Evolutionary conservation across 768 basidiomycete genomes (phyloP).

Genomic region (Mycena venus): DNA sequence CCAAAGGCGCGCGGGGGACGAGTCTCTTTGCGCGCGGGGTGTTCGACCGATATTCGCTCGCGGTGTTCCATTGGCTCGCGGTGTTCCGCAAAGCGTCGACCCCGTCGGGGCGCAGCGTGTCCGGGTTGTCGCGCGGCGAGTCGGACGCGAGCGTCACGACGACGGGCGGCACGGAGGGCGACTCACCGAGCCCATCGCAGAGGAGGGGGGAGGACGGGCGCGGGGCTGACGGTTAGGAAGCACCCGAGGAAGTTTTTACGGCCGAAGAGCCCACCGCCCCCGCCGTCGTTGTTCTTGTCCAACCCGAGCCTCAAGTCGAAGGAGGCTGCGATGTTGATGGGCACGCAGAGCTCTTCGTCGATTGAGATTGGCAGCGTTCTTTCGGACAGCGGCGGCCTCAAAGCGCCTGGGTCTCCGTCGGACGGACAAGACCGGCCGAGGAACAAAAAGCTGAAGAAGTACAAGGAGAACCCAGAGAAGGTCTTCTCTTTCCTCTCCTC

Average conservation of each 20-base stretch:
- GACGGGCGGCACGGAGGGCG: conserved; percentile 57
- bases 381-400: conserved; percentile 43
- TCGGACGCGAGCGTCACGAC: conserved; percentile 59
- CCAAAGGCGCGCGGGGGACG: conserved; percentile 83
- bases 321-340: conserved; percentile 82
- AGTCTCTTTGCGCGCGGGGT: conserved; percentile 93
- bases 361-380: conserved; percentile 67
- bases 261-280: conserved; percentile 69
- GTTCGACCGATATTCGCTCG: conserved; percentile 90
- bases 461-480: conserved; percentile 90
- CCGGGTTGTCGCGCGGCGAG: conserved; percentile 59
- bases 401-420: conserved; percentile 45
- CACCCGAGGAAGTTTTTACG: conserved; percentile 80
- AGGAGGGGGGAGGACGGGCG: conserved; percentile 74
- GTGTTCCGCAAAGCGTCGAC: conserved; percentile 90
- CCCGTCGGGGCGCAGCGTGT: conserved; percentile 66
- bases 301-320: conserved; percentile 74
- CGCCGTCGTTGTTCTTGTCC: conserved; percentile 54
- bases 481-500: conserved; percentile 86
- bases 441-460: conserved; percentile 86
- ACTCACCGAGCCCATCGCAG: conserved; percentile 64
- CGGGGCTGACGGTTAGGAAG: conserved; percentile 80
- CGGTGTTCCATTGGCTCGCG: too few species aligned
- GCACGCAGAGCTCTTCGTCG: conserved; percentile 77
- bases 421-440: conserved; percentile 72